phyloP scores from a whole-genome alignment of 2,329 filamentous ascomycete genomes.

The Calonectria crousiana region DNA sequence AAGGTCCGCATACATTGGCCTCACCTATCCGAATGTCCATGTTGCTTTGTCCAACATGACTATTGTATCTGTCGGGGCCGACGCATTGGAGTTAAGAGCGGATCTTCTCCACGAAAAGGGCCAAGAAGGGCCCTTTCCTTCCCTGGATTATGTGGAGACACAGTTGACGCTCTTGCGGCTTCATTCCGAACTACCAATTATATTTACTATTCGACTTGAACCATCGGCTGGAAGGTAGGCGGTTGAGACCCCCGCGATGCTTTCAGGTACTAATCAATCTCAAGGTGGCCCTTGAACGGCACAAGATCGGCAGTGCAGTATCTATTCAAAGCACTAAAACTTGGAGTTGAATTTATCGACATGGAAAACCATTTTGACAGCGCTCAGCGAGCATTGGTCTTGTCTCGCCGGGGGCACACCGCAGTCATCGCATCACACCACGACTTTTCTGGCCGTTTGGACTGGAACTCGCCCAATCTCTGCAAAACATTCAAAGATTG shows the following conservation, averaged over 20 bases:
- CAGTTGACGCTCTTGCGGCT: conserved; percentile 22
- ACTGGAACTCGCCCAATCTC: conserved; percentile 19
- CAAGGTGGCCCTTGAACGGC: conserved; percentile 20
- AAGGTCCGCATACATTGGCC: conserved; percentile 27
- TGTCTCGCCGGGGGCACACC: conserved; percentile 5
- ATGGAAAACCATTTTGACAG: conserved; percentile 19
- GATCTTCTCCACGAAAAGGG: conserved; percentile 18
- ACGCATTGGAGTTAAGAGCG: conserved; percentile 26
- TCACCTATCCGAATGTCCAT: conserved; percentile 28
- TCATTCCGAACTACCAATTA: conserved; percentile 26
- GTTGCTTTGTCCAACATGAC: conserved; percentile 30
- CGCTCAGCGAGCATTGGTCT: background rate
- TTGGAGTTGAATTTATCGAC: conserved; percentile 30
- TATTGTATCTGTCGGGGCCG: conserved; percentile 30
- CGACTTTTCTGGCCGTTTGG: conserved; percentile 21
- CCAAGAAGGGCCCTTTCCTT: conserved; percentile 1
- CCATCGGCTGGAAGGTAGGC: conserved; percentile 27
- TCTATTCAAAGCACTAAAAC: conserved; percentile 10
- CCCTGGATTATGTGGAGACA: conserved; percentile 25
- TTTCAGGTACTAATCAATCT: background rate
- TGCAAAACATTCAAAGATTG: conserved; percentile 8
- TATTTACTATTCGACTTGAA: conserved; percentile 25
- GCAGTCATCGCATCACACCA: conserved; percentile 28
- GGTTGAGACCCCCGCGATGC: background rate
- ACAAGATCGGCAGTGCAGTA: conserved; percentile 10